These are phyloP conservation scores for Gliomastix tumulicola DNA, from an alignment of 2,329 filamentous ascomycete genomes.

Conservation along the genomic window DNA sequence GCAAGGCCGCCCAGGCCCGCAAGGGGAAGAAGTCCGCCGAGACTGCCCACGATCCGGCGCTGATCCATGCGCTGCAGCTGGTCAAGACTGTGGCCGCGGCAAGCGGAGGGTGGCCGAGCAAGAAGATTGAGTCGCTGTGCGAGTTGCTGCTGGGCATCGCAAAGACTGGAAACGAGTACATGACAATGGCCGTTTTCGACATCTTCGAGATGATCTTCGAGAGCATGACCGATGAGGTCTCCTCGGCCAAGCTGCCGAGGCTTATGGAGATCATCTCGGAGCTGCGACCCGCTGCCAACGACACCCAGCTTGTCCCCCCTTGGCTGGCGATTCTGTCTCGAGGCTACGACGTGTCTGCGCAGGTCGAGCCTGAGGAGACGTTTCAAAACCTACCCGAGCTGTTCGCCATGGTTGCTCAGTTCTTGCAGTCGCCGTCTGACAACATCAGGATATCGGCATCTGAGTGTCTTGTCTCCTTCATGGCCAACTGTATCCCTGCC, in stretches of 20 bases:
- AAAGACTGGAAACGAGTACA: conserved; percentile 84
- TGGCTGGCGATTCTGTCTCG: conserved; percentile 95
- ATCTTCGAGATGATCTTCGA: conserved; percentile 97
- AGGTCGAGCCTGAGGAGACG: conserved; percentile 82
- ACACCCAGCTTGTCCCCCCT: conserved; percentile 87
- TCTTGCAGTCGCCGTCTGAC: conserved; percentile 79
- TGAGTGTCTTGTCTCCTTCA: conserved; percentile 88
- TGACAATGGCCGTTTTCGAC: conserved; percentile 94
- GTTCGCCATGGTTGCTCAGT: conserved; percentile 72
- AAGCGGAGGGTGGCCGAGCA: conserved; percentile 91
- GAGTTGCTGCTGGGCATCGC: conserved; percentile 86
- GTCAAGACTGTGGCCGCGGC: conserved; percentile 84
- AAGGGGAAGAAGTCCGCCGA: conserved; percentile 57
- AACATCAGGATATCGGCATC: conserved; percentile 94
- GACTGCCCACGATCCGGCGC: conserved; percentile 65
- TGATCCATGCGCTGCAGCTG: conserved; percentile 89
- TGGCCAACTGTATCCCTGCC: conserved; percentile 81
- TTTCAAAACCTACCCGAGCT: conserved; percentile 84
- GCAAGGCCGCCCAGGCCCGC: conserved; percentile 51
- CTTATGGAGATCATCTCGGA: conserved; percentile 89
- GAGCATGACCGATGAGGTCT: conserved; percentile 80
- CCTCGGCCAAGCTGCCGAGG: conserved; percentile 81
- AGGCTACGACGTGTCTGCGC: conserved; percentile 88
- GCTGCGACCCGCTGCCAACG: conserved; percentile 83
- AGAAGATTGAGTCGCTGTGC: conserved; percentile 88